These are phyloP conservation scores for Pugionium cornutum DNA, from an alignment of 345 rosid genomes.

Conservation along the genomic window DNA sequence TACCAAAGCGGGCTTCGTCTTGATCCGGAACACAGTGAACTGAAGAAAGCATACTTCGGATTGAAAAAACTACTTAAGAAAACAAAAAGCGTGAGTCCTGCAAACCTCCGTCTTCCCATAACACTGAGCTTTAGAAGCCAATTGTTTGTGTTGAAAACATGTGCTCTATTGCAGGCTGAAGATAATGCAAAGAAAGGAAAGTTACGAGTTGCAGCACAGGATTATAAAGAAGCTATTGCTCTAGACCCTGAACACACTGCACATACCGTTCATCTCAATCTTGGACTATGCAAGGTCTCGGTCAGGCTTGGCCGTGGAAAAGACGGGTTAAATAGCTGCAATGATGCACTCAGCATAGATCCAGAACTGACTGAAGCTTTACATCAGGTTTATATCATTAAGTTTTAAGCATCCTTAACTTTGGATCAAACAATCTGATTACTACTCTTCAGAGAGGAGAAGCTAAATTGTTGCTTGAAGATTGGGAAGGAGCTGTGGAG, in stretches of 20 bases:
- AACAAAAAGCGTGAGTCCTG: constrained; percentile 75
- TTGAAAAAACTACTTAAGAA: constrained; percentile 92
- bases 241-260: constrained; percentile 85
- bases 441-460: constrained; percentile 70
- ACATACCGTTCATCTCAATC: constrained; percentile 85
- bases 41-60: constrained; percentile 96
- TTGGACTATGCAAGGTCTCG: constrained; percentile 86
- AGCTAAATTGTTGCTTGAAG: constrained; percentile 90
- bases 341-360: constrained; percentile 77
- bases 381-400: constrained; percentile 64
- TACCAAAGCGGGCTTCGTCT: constrained; percentile 94
- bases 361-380: constrained; percentile 83
- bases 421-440: constrained; percentile 16
- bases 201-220: constrained; percentile 86
- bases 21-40: constrained; percentile 92
- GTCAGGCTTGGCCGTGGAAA: constrained; percentile 97
- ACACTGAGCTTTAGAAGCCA: constrained; percentile 22
- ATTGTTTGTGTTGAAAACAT: not conserved
- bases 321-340: constrained; percentile 84
- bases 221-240: constrained; percentile 78
- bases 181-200: constrained; percentile 89
- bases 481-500: constrained; percentile 98
- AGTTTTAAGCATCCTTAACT: not conserved
- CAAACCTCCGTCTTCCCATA: constrained; percentile 8
- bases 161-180: constrained; percentile 65